Evolutionary conservation across 495 filamentous ascomycete genomes (phyloP), one percentile per base, ranked within the genome.

Genomic region (Podospora pseudopauciseta): DNA sequence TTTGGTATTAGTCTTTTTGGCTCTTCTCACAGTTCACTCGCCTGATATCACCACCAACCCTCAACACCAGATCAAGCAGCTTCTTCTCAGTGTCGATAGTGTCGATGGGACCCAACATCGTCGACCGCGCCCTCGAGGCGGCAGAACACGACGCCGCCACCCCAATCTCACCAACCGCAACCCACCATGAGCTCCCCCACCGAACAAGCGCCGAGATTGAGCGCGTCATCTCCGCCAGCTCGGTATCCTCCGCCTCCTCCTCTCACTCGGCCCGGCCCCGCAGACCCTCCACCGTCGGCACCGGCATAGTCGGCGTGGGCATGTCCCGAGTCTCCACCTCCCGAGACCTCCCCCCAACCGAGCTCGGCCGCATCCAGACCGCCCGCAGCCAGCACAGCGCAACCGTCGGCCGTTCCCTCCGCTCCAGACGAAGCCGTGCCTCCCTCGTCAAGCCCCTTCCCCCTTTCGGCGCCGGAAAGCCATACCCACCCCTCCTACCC

Each of bases 301-400:
- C 39, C 39, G 39, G 39, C 39, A 49, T 49, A 49, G 13, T 49
- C 39, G 57, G 11, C 15, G 71, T 72, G 9, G 76, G 71, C 73
- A 82, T 92, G 78, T 86, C 83, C 66, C 82, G 86, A 55, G 80
- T 88, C n/a, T 82, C 85, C 34, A 93, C 90, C 7, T 83, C 86
- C 66, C 76, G 80, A 72, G 88, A 89, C 69, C 81, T 92, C n/a
- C 85, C 92, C 74, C 85, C 83, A n/a, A 93, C 91, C 57, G 90
- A 87, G 62, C 79, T 96, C 20, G 89, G 87, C 72, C 86, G 92
- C 11, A 93, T 94, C 66, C 86, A 91, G 65, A 96, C 91, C 3
- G 85, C 86, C 19, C 75, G 87, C 63, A 91, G 86, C 65, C 91
- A 94, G 77, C 91, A 94, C 75, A 88, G 82, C 73, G 87, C 80